Base-by-base conservation (phyloP, 192 early-diverging fungal genomes). In the Entophlyctis luteolus region DNA sequence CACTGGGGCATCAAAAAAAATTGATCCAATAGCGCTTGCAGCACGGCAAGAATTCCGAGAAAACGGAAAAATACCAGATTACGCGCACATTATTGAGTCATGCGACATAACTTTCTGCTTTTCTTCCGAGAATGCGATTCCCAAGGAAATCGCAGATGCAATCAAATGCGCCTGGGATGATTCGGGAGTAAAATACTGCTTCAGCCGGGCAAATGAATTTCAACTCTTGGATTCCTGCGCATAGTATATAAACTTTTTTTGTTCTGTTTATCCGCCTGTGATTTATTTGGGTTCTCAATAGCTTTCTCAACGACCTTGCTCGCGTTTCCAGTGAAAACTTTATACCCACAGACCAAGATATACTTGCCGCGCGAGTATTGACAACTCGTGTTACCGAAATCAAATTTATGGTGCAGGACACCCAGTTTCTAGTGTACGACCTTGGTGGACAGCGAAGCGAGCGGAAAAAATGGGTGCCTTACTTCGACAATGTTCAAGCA, bases 381-480 rank as follows among this genome's bases (percentile, higher is more conserved):
- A 91, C 89, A 23, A 65, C 85, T 25, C 79, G 79, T n/a, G 84
- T 90, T 5, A 78, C 87, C 0, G 89, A 90, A 58, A 85, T 78
- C 27, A 65, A 75, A 39, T 86, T 90, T 37, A 68, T 85, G 27
- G 81, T 88, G 34, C 77, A 85, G 20, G 59, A 66, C 23, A 67
- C 72, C 20, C 71, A 68, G 28, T 67, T 71, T 57, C 76, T 77
- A 37, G 83, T 87, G 68, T 88, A 69, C 58, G 86, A 87, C 74
- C 85, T 87, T 0, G 86, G 86, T 28, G 86, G 86, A 14, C 86
- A 87, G 67, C 75, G 84, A 48, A 83, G 81, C 27, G 68, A 86
- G 46, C 38, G 85, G 18, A 81, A 81, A 48, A 78, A 87, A 57
- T 87, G 85, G 85, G 82, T 78, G 18, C 80, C 85, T 2, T 86